These are phyloP conservation scores for Lactarius sp. DNA, from an alignment of 768 basidiomycete species.

Conservation along the genomic window DNA sequence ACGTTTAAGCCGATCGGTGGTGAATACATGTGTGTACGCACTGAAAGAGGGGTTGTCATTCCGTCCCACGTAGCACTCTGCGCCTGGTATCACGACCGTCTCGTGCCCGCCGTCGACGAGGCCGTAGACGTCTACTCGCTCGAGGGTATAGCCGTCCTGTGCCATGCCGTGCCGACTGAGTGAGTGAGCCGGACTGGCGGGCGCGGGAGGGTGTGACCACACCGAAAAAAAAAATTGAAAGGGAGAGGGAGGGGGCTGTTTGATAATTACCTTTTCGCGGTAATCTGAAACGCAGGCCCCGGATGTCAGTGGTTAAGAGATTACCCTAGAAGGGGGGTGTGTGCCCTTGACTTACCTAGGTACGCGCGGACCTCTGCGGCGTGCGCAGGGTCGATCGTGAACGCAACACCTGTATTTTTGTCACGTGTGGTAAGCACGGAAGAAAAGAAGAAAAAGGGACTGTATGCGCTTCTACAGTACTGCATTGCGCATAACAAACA, in stretches of 20 bases:
- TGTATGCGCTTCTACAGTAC: too few relatives aligned
- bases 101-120: constrained; percentile 46
- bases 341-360: constrained; percentile 48
- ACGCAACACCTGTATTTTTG: constrained; percentile 59
- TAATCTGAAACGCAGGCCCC: constrained; percentile 43
- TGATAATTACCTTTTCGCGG: constrained; percentile 64
- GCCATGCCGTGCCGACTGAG: not conserved
- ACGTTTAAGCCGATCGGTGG: too few relatives aligned
- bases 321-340: too few relatives aligned
- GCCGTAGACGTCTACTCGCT: constrained; percentile 68
- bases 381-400: constrained; percentile 76
- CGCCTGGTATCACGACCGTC: constrained; percentile 51
- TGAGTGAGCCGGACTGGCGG: not conserved
- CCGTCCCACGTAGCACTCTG: constrained; percentile 83
- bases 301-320: too few relatives aligned
- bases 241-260: too few relatives aligned
- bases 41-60: constrained; percentile 87
- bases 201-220: too few relatives aligned
- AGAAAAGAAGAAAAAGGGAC: too few relatives aligned
- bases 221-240: too few relatives aligned
- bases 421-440: not conserved
- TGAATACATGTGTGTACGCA: constrained; percentile 33
- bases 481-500: too few relatives aligned
- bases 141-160: constrained; percentile 92
- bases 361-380: constrained; percentile 77